Evolutionary conservation across 345 rosid genomes (phyloP).

Genomic region (Pistacia atlantica): DNA sequence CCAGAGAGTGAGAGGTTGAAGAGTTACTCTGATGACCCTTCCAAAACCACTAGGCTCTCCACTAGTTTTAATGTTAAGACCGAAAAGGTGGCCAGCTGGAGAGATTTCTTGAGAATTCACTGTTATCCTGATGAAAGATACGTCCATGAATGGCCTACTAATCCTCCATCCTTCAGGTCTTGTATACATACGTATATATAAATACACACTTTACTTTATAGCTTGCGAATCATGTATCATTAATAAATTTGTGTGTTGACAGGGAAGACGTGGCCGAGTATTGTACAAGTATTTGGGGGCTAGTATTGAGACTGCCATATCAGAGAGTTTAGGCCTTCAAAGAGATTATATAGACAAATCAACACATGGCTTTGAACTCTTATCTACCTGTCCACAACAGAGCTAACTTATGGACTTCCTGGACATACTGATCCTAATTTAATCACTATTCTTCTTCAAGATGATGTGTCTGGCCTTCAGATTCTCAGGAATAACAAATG

Average conservation of each 20-base stretch:
- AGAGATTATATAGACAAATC: slow-evolving; percentile 41
- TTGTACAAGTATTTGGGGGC: slow-evolving; percentile 47
- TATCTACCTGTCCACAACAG: slow-evolving; percentile 79
- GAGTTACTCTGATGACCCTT: slow-evolving; percentile 63
- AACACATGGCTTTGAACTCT: slow-evolving; percentile 84
- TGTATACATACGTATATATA: not conserved
- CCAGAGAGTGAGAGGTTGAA: slow-evolving; percentile 72
- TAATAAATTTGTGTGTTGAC: not conserved
- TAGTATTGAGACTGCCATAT: slow-evolving; percentile 61
- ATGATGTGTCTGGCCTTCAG: slow-evolving; percentile 72
- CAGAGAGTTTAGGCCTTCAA: slow-evolving; percentile 73
- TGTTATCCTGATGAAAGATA: slow-evolving; percentile 70
- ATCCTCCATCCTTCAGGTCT: slow-evolving; percentile 65
- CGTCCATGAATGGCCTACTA: slow-evolving; percentile 73
- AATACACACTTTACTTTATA: too few species aligned
- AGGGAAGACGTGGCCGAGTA: slow-evolving; percentile 62
- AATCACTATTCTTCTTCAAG: slow-evolving; percentile 76
- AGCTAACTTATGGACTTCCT: slow-evolving; percentile 72
- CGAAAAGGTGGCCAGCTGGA: slow-evolving; percentile 77
- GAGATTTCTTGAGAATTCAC: slow-evolving; percentile 76
- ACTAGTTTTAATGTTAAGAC: slow-evolving; percentile 76
- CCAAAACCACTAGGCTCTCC: slow-evolving; percentile 58
- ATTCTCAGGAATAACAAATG: slow-evolving; percentile 62
- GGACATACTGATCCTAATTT: slow-evolving; percentile 74
- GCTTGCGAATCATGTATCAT: not conserved